Evolutionary conservation across 106 monocot genomes (phyloP), one percentile per base, ranked within the genome.

Genomic region (Cymbidium sinense): DNA sequence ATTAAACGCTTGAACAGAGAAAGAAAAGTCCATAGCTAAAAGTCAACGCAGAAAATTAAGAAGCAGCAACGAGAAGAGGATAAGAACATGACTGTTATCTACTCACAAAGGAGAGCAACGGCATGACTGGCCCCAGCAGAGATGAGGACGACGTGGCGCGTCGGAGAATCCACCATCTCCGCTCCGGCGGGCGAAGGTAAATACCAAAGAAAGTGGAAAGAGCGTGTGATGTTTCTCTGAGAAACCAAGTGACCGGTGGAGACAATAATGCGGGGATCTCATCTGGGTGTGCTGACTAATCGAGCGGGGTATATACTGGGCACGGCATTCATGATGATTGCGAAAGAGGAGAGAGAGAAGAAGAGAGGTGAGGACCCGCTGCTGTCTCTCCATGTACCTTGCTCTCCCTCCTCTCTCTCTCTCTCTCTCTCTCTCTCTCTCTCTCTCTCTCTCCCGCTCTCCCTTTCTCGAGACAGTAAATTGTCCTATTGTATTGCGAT

Each of bases 101-200:
- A 28, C 85, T 79, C 54, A 96, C 95, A 86, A 33, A 96, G 93
- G 21, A 96, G 91, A n/a, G 95, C 93, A 36, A 93, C 89, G 43
- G 93, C 93, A 79, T 96, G 95, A 81, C 93, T 93, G 69, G 95
- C 93, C 2, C 93, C 95, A n/a, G 93, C 93, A 51, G 96, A 93
- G 76, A 96, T 81, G 79, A 96, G 83, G 11, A 91, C 17, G 0
- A 96, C 95, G 50, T 81, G 79, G 43, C 86, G 88, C 23, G 87
- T 78, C 34, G 81, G 83, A 35, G 81, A 29, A 74, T 27, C 15
- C 34, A 12, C 79, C 52, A 67, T 51, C 47, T 29, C 44, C 13
- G 65, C 82, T 34, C 47, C 79, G 30, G 44, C 43, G 27, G 43
- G 71, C 34, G 36, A 21, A n/a, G 0, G 58, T 23, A 23, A 23